Conservation (phyloP, 257 asterid species). For the Rubia yunnanensis region DNA sequence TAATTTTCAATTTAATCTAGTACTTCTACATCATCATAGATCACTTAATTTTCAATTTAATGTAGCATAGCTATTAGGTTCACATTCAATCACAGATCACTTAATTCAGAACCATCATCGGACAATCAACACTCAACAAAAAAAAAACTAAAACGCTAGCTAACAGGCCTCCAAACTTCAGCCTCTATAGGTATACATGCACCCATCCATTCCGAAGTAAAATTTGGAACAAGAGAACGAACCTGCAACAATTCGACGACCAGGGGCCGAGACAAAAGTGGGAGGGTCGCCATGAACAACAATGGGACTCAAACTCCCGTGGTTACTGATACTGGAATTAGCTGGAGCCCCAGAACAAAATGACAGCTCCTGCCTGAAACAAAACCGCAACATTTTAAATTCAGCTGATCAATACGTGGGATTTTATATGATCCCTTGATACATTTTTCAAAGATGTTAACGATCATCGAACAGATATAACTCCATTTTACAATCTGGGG, state of each 20-base stretch:
- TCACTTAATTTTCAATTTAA: not conserved
- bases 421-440: too few species aligned
- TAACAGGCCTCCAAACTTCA: not conserved
- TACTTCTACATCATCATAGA: not conserved
- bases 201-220: not conserved
- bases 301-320: conserved; percentile 44
- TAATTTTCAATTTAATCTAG: not conserved
- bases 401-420: too few species aligned
- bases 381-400: not conserved
- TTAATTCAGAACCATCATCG: not conserved
- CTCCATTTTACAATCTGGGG: too few species aligned
- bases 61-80: too few species aligned
- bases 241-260: conserved; percentile 90
- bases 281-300: conserved; percentile 79
- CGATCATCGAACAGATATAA: too few species aligned
- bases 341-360: not conserved
- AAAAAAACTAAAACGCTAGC: not conserved
- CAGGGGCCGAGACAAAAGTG: conserved; percentile 90
- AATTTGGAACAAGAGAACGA: not conserved
- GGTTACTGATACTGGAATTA: not conserved
- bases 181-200: not conserved
- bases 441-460: too few species aligned
- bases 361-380: not conserved
- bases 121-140: not conserved
- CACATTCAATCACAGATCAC: not conserved